Conservation (phyloP, 2,329 filamentous ascomycete species). For the Orbilia ellipsospora region DNA sequence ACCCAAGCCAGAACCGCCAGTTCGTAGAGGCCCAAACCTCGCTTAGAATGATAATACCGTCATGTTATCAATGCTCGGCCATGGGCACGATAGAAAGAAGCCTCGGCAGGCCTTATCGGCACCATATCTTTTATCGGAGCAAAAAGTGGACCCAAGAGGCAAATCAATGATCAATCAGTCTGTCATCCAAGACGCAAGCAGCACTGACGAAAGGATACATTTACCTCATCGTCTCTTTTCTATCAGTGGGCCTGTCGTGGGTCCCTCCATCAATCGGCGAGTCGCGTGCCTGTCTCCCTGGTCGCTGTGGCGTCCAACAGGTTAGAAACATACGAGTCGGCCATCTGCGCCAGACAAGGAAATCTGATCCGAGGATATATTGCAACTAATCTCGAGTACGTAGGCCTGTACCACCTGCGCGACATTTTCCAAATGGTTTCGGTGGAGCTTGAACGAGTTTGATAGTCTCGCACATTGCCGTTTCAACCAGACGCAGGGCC, state of each 20-base stretch:
- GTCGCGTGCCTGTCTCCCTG: conserved; percentile 43
- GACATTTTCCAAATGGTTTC: conserved; percentile 13
- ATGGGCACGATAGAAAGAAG: background rate
- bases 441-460: conserved; percentile 16
- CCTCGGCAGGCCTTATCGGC: conserved; percentile 38
- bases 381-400: background rate
- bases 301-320: conserved; percentile 35
- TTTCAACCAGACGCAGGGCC: conserved; percentile 24
- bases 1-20: conserved; percentile 19
- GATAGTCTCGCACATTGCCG: conserved; percentile 43
- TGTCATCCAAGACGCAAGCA: conserved; percentile 21
- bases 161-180: conserved; percentile 17
- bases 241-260: conserved; percentile 24
- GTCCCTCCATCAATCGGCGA: conserved; percentile 34
- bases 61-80: conserved; percentile 22
- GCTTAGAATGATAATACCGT: background rate
- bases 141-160: conserved; percentile 25
- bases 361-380: conserved; percentile 32
- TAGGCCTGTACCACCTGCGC: conserved; percentile 20
- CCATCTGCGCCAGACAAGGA: conserved; percentile 14
- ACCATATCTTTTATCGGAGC: background rate
- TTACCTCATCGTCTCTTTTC: background rate
- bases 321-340: conserved; percentile 8
- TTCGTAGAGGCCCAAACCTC: conserved; percentile 3
- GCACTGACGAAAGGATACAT: too few relatives aligned